These are phyloP conservation scores for Corynascus novoguineensis DNA, from an alignment of 495 filamentous ascomycete genomes.

Conservation along the genomic window DNA sequence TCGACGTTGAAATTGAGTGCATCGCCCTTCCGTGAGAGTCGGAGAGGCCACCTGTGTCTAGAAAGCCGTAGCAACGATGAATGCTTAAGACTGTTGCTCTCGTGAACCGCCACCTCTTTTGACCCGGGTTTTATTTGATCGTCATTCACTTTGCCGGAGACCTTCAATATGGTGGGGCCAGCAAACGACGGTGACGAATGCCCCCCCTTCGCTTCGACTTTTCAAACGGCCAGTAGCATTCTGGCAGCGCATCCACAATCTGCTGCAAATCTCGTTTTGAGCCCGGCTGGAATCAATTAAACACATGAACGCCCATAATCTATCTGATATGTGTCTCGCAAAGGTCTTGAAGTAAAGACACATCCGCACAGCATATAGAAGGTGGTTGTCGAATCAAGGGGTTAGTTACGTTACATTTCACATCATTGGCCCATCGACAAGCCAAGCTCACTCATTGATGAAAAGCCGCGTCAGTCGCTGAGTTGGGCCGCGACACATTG, in stretches of 20 bases:
- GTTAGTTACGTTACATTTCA: neutral
- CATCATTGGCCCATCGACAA: neutral
- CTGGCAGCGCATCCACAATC: too few relatives aligned
- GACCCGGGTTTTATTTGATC: too few relatives aligned
- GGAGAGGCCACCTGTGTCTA: neutral
- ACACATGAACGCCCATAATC: too few relatives aligned
- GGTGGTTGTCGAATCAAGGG: neutral
- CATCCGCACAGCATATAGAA: too few relatives aligned
- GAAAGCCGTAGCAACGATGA: neutral
- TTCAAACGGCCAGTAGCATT: too few relatives aligned
- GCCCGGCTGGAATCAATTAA: too few relatives aligned
- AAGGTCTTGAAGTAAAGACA: too few relatives aligned
- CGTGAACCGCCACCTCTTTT: too few relatives aligned
- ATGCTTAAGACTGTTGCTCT: neutral
- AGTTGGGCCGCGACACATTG: neutral
- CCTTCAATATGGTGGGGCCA: slow-evolving; percentile 1
- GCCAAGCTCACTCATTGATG: neutral
- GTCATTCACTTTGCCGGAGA: too few relatives aligned
- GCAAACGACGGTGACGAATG: neutral
- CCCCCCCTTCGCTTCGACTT: too few relatives aligned
- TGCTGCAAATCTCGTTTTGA: too few relatives aligned
- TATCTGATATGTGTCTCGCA: neutral
- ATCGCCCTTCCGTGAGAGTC: slow-evolving; percentile 59
- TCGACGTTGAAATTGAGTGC: slow-evolving; percentile 90
- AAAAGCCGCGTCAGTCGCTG: slow-evolving; percentile 2